These are phyloP conservation scores for Bolboschoenoplectus hybrid DNA, from an alignment of 202 grass and related monocot genomes.

Conservation along the genomic window DNA sequence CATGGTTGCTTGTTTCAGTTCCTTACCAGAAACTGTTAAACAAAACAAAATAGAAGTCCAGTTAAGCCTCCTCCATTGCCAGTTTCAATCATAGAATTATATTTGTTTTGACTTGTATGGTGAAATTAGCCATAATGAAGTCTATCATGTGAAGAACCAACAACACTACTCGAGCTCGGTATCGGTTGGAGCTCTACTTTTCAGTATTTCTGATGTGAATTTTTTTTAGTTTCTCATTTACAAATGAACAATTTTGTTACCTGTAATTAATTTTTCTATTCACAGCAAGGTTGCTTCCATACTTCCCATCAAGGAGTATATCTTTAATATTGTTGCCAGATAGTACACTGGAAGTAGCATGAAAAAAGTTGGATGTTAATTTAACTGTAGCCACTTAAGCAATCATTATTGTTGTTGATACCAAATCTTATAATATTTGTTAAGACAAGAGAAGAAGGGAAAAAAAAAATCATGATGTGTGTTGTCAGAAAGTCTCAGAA, in stretches of 20 bases:
- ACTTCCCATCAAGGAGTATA: not conserved
- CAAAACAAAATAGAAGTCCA: not conserved
- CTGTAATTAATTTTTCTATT: conserved; percentile 74
- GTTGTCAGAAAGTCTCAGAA: not conserved
- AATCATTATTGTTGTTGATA: not conserved
- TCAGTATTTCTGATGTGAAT: not conserved
- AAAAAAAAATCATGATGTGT: not conserved
- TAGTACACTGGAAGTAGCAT: conserved; percentile 57
- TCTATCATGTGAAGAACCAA: not conserved
- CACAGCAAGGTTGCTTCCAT: conserved; percentile 35
- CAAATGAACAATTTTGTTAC: conserved; percentile 43
- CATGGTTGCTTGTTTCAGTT: no score
- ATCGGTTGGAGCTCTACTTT: no score
- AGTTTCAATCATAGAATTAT: not conserved
- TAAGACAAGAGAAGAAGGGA: not conserved
- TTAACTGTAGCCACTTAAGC: not conserved
- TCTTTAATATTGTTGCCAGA: conserved; percentile 63
- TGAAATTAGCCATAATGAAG: not conserved
- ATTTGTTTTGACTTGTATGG: not conserved
- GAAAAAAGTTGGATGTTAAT: conserved; percentile 33
- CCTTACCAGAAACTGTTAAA: no score
- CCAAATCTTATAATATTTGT: no score
- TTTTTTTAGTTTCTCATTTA: not conserved
- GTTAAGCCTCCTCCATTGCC: not conserved
- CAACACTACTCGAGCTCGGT: not conserved